Evolutionary conservation across 108 stramenopile genomes (phyloP), one percentile per base, ranked within the genome.

Genomic region (Cylindrotheca closterium): DNA sequence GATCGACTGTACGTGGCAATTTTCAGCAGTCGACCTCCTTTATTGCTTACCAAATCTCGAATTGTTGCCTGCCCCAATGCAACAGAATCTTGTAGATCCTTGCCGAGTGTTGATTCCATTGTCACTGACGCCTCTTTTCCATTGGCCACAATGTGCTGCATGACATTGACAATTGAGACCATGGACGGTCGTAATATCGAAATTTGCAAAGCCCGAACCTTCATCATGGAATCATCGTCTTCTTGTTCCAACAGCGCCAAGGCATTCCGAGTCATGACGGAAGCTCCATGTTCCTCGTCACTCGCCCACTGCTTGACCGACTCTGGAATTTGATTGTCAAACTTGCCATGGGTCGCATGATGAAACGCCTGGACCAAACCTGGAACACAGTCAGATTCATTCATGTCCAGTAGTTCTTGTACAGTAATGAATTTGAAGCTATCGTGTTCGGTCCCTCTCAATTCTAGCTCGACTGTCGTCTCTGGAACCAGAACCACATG

Each of bases 361-460:
- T 82, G 81, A 65, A 82, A 82, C 1, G 81, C 81, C 54, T 34
- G 30, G n/a, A 55, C 62, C 51, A 82, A 59, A 3, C 48, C 70
- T 8, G 81, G 81, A 12, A 82, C 81, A 19, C 47, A 49, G 30
- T 57, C 64, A 15, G 77, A 69, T 24, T 65, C 30, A n/a, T n/a
- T n/a, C 29, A 62, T 37, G 45, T 65, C 48, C 29, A 54, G 63
- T 15, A 82, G 45, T 65, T 78, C 68, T 10, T 75, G 71, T 1
- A 82, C 50, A n/a, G 66, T 58, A 10, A 79, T 5, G 51, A 71
- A 73, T 60, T 69, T 71, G 56, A 76, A 67, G 28, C 58, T 12
- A 47, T 82, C 81, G 51, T 82, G 81, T 28, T 82, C 81, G 12
- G 78, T 82, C 37, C 81, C 81, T 63, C 71, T 46, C 58, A 79